Conservation (phyloP, 306 rosid species). For the Aeschynomene evenia region DNA sequence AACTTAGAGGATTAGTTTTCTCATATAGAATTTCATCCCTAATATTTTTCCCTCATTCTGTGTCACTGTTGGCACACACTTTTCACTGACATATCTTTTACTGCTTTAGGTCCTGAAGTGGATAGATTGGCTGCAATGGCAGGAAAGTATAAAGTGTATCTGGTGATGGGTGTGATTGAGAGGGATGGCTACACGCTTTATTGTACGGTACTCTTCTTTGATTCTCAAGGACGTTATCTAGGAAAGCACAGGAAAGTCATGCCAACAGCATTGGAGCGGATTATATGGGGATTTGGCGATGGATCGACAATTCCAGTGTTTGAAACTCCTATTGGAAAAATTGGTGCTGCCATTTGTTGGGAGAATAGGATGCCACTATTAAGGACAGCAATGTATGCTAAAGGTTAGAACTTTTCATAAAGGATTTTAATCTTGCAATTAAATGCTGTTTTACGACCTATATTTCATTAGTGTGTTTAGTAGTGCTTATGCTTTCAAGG, state of each 20-base stretch:
- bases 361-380: conserved; percentile 89
- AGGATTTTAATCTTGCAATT: not conserved
- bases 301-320: conserved; percentile 93
- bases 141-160: conserved; percentile 71
- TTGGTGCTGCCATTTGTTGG: conserved; percentile 96
- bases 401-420: conserved; percentile 54
- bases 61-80: not conserved
- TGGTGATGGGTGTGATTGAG: conserved; percentile 94
- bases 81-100: conserved; percentile 10
- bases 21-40: not conserved
- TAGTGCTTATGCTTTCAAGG: not conserved
- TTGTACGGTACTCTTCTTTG: conserved; percentile 80
- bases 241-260: conserved; percentile 93
- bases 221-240: conserved; percentile 78
- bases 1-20: not conserved
- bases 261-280: conserved; percentile 85
- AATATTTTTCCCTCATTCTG: not conserved
- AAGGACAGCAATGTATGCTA: conserved; percentile 92
- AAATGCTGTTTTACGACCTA: not conserved
- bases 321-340: conserved; percentile 84
- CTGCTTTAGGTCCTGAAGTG: conserved; percentile 79
- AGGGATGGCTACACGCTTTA: conserved; percentile 93
- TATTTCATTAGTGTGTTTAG: not conserved
- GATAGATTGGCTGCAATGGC: conserved; percentile 94
- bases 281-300: conserved; percentile 96